These are phyloP conservation scores for Lophiostoma macrostomum DNA, from an alignment of 495 filamentous ascomycete species.

Conservation along the genomic window DNA sequence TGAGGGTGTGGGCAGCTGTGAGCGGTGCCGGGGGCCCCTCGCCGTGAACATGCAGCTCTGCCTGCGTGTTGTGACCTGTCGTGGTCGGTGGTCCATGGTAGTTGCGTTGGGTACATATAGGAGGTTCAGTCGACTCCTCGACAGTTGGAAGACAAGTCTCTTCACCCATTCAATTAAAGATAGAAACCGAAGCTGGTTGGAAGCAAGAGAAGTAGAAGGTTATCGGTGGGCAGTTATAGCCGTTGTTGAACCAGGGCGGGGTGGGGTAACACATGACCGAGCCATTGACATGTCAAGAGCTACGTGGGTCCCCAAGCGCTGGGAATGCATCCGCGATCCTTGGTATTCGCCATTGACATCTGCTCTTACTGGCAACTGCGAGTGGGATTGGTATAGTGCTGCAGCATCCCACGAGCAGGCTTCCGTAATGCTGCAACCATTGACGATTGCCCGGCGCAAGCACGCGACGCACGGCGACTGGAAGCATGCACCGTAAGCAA, in stretches of 20 bases:
- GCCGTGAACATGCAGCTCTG: background rate
- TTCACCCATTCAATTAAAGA: slow-evolving; percentile 36
- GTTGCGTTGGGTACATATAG: slow-evolving; percentile 29
- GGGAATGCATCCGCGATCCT: slow-evolving; percentile 16
- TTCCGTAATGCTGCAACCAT: background rate
- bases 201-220: slow-evolving; percentile 34
- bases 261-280: slow-evolving; percentile 30
- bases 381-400: slow-evolving; percentile 1
- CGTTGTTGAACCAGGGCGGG: slow-evolving; percentile 7
- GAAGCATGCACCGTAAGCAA: background rate
- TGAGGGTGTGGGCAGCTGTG: slow-evolving; percentile 28
- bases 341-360: slow-evolving; percentile 18
- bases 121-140: slow-evolving; percentile 35
- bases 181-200: slow-evolving; percentile 17
- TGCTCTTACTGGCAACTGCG: slow-evolving; percentile 6
- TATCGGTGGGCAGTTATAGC: slow-evolving; percentile 18
- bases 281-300: slow-evolving; percentile 20
- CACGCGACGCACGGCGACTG: background rate
- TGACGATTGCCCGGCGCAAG: background rate
- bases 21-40: background rate
- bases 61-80: slow-evolving; percentile 2
- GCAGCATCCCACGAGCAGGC: slow-evolving; percentile 11
- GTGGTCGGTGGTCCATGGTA: slow-evolving; percentile 17
- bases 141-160: slow-evolving; percentile 22
- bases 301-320: slow-evolving; percentile 27